Conservation (phyloP, 176 grass and related monocot species). For the Triticum turgidum region DNA sequence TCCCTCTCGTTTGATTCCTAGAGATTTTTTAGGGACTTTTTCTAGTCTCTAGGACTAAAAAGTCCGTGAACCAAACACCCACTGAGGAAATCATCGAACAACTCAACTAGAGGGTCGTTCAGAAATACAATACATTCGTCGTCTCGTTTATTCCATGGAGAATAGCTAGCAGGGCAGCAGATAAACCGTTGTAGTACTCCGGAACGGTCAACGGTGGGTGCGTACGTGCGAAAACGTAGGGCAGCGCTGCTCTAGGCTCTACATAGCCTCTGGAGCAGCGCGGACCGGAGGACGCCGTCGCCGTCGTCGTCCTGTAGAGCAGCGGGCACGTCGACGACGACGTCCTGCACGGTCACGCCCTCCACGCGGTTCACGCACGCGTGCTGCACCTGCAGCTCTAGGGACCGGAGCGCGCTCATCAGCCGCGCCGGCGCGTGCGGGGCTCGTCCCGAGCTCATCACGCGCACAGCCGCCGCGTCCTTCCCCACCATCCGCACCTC, state of each 20-base stretch:
- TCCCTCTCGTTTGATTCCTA: too few species aligned
- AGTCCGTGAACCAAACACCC: too few species aligned
- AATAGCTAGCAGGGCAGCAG: neutral
- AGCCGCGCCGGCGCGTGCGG: neutral
- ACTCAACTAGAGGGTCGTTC: too few species aligned
- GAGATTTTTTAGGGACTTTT: too few species aligned
- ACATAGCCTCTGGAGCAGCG: neutral
- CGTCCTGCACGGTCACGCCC: neutral
- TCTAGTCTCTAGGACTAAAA: too few species aligned
- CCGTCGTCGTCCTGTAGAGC: neutral
- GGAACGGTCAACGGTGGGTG: neutral
- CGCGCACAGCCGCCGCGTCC: neutral
- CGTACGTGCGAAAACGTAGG: neutral
- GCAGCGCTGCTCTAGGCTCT: neutral
- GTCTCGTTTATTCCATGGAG: neutral
- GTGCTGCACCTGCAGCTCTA: slow-evolving; percentile 1
- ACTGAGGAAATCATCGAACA: too few species aligned
- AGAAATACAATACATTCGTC: too few species aligned
- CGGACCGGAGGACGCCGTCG: neutral
- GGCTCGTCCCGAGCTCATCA: neutral
- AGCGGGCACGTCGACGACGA: neutral
- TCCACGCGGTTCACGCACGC: neutral
- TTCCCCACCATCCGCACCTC: neutral
- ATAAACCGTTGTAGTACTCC: neutral
- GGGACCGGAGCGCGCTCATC: neutral